Conservation (phyloP, 257 asterid species). For the Eucommia ulmoides region DNA sequence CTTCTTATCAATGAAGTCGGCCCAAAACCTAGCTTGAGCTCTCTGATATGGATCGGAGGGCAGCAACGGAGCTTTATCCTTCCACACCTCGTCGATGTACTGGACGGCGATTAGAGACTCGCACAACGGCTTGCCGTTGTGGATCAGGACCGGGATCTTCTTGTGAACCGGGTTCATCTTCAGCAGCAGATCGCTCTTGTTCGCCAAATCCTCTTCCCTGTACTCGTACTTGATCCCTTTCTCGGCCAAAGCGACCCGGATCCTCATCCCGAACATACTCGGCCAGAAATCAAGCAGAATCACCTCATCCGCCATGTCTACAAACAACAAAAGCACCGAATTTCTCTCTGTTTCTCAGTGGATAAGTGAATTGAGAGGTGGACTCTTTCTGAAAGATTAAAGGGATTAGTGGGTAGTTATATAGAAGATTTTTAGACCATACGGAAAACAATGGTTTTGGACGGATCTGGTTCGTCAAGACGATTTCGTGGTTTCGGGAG, state of each 20-base stretch:
- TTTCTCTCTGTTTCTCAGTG: no score
- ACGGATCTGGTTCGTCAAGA: no score
- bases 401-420: no score
- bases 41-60: conserved; percentile 39
- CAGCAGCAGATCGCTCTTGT: conserved; percentile 9
- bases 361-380: no score
- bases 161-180: conserved; percentile 17
- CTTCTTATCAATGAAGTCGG: conserved; percentile 41
- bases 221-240: conserved; percentile 10
- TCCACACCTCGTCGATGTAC: conserved; percentile 19
- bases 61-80: conserved; percentile 3
- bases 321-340: no score
- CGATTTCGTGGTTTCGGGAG: no score
- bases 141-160: conserved; percentile 16
- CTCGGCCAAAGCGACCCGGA: conserved; percentile 13
- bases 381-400: no score
- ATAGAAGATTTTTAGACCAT: no score
- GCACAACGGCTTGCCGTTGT: conserved; percentile 10
- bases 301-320: conserved; percentile 10
- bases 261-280: conserved; percentile 15
- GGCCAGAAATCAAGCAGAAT: conserved; percentile 8
- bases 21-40: conserved; percentile 46
- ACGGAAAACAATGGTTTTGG: no score
- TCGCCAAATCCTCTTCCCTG: conserved; percentile 11
- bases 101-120: conserved; percentile 8